Conservation (phyloP, 208 protist genomes). For the Trypanosoma theileri region DNA sequence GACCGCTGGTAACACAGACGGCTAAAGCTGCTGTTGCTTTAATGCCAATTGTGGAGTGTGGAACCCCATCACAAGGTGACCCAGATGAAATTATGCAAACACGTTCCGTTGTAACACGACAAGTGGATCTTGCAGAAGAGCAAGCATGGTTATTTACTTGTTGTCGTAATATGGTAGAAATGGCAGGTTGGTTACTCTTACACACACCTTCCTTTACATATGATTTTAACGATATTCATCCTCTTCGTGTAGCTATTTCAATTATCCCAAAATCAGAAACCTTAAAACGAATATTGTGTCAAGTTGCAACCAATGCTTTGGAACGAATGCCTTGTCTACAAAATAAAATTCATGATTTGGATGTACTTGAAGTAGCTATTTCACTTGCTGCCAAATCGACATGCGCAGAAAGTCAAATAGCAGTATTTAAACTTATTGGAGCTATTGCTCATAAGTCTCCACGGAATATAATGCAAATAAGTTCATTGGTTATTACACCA, state of each 20-base stretch:
- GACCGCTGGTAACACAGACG: constrained; percentile 41
- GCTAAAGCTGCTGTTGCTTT: constrained; percentile 14
- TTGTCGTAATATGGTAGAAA: constrained; percentile 28
- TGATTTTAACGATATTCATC: constrained; percentile 41
- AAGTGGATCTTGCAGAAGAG: constrained; percentile 23
- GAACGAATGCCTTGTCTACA: constrained; percentile 20
- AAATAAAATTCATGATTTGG: constrained; percentile 43
- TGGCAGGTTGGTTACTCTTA: constrained; percentile 23
- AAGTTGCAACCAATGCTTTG: constrained; percentile 39
- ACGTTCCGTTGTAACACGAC: constrained; percentile 21
- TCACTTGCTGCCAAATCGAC: constrained; percentile 37
- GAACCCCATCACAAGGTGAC: constrained; percentile 1
- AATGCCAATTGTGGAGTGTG: constrained; percentile 28
- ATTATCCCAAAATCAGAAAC: constrained; percentile 32
- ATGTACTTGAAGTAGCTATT: constrained; percentile 67
- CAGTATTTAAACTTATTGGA: constrained; percentile 43
- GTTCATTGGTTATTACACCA: constrained; percentile 36
- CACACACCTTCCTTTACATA: constrained; percentile 31
- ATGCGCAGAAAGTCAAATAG: constrained; percentile 58
- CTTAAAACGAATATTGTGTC: constrained; percentile 59
- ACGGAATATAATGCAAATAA: constrained; percentile 49
- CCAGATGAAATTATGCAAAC: constrained; percentile 3
- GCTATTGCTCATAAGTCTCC: constrained; percentile 42
- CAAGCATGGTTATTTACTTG: constrained; percentile 21
- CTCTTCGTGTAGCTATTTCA: constrained; percentile 60